Evolutionary conservation across 108 stramenopile species (phyloP), one percentile per base, ranked within the genome.

Genomic region (Chaetoceros tenuissimus): DNA sequence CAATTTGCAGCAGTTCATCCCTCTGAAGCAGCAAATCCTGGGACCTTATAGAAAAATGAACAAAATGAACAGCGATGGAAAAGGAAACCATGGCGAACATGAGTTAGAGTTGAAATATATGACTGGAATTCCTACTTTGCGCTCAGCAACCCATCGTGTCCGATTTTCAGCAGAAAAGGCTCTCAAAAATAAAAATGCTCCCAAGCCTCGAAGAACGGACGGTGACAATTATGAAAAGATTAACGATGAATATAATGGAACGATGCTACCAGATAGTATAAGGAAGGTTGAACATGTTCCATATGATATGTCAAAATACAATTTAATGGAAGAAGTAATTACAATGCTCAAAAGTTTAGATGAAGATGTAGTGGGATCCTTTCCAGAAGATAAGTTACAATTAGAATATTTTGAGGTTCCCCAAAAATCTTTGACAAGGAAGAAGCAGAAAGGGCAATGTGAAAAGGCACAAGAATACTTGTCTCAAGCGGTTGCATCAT

Each of bases 121-220:
- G 34, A 77, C 79, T 21, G 89, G 89, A 1, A 86, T 91, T 47
- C 74, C 89, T 16, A 91, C 89, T 2, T 63, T 91, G 7, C 69
- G 89, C 29, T 80, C 82, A 1, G 81, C 89, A 3, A 76, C 89
- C 21, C 89, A 91, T 66, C 81, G 89, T 29, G 89, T 91, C 20
- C 84, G 83, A 57, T 78, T 66, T 59, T 68, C 78, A 18, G n/a
- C n/a, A n/a, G n/a, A n/a, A n/a, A n/a, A n/a, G n/a, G n/a, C n/a
- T n/a, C 57, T 67, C n/a, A 72, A 78, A 28, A 64, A 79, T 46
- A 72, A 75, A 51, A 77, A 80, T 55, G 71, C 80, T 50, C 84
- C 88, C 5, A 77, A 84, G 63, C 84, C 79, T 22, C 54, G 55
- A 46, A 63, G 71, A 50, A 55, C 63, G 0, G 27, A 74, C 40